phyloP scores from a whole-genome alignment of 345 rosid species.

The Psidium guajava region DNA sequence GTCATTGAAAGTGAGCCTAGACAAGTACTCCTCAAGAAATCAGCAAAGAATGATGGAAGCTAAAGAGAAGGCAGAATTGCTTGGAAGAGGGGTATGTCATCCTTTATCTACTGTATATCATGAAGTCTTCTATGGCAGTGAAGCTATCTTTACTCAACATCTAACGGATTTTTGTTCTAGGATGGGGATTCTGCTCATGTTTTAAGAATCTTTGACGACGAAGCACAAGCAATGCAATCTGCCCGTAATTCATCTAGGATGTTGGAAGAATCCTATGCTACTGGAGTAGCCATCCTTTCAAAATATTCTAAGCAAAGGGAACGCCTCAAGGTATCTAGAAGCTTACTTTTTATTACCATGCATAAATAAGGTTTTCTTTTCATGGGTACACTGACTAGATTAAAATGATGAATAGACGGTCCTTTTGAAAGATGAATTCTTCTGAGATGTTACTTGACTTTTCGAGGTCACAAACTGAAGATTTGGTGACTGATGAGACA shows the following conservation, averaged over 20 bases:
- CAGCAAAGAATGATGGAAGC: constrained; percentile 64
- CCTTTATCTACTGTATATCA: not conserved
- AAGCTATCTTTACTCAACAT: not conserved
- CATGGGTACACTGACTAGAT: not conserved
- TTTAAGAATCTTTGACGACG: constrained; percentile 80
- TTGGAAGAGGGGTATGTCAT: constrained; percentile 58
- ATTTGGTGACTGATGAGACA: not conserved
- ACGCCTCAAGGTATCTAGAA: constrained; percentile 58
- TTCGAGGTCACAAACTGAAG: not conserved
- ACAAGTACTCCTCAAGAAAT: constrained; percentile 54
- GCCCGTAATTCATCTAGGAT: constrained; percentile 73
- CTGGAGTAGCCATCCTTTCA: constrained; percentile 73
- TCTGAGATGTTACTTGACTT: not conserved
- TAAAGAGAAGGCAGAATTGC: constrained; percentile 79
- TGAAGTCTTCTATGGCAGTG: not conserved
- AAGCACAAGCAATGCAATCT: constrained; percentile 84
- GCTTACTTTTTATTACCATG: not conserved
- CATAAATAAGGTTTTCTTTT: not conserved
- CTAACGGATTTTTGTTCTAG: constrained; percentile 17
- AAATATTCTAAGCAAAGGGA: constrained; percentile 91
- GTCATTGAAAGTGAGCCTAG: constrained; percentile 64
- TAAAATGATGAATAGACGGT: not conserved
- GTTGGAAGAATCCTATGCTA: constrained; percentile 72
- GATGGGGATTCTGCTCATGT: constrained; percentile 75
- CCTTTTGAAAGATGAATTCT: not conserved